These are phyloP conservation scores for Solanum raphanifolium DNA, from an alignment of 257 asterid genomes.

Conservation along the genomic window DNA sequence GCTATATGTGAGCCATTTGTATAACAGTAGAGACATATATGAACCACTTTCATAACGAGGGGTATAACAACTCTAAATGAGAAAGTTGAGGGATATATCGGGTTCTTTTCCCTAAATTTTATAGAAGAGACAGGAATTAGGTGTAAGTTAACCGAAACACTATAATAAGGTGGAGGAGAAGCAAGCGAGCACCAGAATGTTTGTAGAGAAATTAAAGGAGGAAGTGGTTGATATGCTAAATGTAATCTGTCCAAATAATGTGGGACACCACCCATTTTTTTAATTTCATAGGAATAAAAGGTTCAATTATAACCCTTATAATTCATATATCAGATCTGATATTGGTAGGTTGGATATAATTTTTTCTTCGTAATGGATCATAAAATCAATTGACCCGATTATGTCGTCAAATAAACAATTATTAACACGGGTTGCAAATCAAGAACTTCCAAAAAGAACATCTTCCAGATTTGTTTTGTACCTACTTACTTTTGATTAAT, in stretches of 20 bases:
- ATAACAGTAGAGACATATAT: too few species aligned
- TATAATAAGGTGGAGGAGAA: not conserved
- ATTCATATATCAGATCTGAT: not conserved
- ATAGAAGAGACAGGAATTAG: not conserved
- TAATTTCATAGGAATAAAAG: not conserved
- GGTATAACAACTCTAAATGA: too few species aligned
- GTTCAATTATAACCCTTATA: not conserved
- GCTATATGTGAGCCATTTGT: too few species aligned
- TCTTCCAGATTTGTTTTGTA: not conserved
- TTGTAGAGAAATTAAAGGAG: not conserved
- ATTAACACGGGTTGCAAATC: not conserved
- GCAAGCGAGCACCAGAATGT: not conserved
- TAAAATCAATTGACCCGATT: not conserved
- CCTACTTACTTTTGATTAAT: not conserved
- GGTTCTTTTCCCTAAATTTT: too few species aligned
- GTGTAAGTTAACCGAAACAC: not conserved
- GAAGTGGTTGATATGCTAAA: not conserved
- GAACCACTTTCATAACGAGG: too few species aligned
- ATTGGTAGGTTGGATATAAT: not conserved
- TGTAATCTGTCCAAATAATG: not conserved
- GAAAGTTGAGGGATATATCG: too few species aligned
- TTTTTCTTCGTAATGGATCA: not conserved
- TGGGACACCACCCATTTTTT: not conserved
- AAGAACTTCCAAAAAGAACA: not conserved
- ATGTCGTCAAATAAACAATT: not conserved